phyloP scores from a whole-genome alignment of 2,329 filamentous ascomycete genomes.

The Fusarium neocosmosporiellum region DNA sequence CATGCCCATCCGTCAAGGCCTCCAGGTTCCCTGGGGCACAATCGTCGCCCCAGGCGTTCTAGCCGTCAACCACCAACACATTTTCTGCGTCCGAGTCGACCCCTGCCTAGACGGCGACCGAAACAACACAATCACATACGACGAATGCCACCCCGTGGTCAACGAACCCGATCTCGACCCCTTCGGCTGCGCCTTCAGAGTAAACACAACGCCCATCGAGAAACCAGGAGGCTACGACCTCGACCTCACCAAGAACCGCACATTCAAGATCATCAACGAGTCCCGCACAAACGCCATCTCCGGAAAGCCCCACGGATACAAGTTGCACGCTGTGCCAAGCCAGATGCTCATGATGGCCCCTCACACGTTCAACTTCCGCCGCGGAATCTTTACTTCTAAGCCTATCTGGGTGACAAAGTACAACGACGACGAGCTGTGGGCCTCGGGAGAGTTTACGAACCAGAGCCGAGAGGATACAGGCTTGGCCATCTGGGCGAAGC shows the following conservation, averaged over 20 bases:
- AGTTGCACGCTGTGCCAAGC: slow-evolving; percentile 57
- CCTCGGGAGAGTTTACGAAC: slow-evolving; percentile 62
- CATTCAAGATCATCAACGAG: slow-evolving; percentile 60
- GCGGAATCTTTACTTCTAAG: slow-evolving; percentile 18
- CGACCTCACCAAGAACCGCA: slow-evolving; percentile 57
- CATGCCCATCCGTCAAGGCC: slow-evolving; percentile 62
- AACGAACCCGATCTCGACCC: slow-evolving; percentile 58
- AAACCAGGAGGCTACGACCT: slow-evolving; percentile 59
- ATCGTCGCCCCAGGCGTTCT: slow-evolving; percentile 68
- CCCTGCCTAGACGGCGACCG: slow-evolving; percentile 68
- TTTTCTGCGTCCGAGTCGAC: slow-evolving; percentile 71
- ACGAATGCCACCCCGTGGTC: slow-evolving; percentile 17
- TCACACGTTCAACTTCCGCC: slow-evolving; percentile 23
- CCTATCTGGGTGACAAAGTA: slow-evolving; percentile 60
- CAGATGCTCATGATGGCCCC: slow-evolving; percentile 47
- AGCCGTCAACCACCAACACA: slow-evolving; percentile 73
- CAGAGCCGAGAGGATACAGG: slow-evolving; percentile 58
- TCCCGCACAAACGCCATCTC: slow-evolving; percentile 49
- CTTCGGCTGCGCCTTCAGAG: slow-evolving; percentile 57
- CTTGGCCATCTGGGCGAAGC: slow-evolving; percentile 1
- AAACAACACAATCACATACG: slow-evolving; percentile 50
- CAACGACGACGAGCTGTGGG: slow-evolving; percentile 61
- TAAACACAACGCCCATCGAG: slow-evolving; percentile 55
- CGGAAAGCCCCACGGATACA: slow-evolving; percentile 50
- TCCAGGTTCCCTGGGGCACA: slow-evolving; percentile 63